Base-by-base conservation (phyloP, 148 eudicot species). In the Rhododendron ferrugineum region DNA sequence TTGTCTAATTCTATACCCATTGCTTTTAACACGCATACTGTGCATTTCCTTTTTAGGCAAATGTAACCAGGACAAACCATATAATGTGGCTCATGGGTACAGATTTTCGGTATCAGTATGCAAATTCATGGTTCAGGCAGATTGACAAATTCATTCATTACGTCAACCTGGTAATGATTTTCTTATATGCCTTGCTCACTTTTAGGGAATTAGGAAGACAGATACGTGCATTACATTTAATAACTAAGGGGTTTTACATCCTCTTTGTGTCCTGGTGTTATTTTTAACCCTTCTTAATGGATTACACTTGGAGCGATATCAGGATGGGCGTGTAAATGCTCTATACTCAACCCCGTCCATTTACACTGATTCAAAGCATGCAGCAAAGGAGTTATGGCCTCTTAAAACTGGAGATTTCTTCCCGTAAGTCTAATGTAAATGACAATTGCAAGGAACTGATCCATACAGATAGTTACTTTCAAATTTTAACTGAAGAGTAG, bases 301-400 rank as follows among this genome's bases (percentile, higher is more conserved):
- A 86, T 54, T 86, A 58, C 68, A 14, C 36, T 62, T 76, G 40
- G 68, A 64, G 23, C 44, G 74, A 49, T 77, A 46, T 74, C 83
- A 94, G 97, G 97, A 94, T 88, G 97, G 97, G 56, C 97, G 97
- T 78, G 94, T 93, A 36, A 93, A 94, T 90, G 95, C 95, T 82
- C 80, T 94, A 73, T 94, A 94, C 86, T 94, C 97, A 46, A 94
- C 95, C 49, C 97, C 97, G 83, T 94, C 97, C 66, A 87, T 94
- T 72, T 94, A 94, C 84, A 93, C 97, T 15, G 91, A 90, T 91
- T 88, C 93, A 89, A 94, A 93, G 84, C 66, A 92, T 93, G 94
- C 92, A 81, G 82, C 89, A 78, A 86, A 82, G 85, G 90, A 87
- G 80, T 58, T 73, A 66, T 94, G 97, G 97, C 97, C 97, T 80